These are phyloP conservation scores for Nakaseomyces nivariensis DNA, from an alignment of 1,139 yeast species.

Conservation along the genomic window DNA sequence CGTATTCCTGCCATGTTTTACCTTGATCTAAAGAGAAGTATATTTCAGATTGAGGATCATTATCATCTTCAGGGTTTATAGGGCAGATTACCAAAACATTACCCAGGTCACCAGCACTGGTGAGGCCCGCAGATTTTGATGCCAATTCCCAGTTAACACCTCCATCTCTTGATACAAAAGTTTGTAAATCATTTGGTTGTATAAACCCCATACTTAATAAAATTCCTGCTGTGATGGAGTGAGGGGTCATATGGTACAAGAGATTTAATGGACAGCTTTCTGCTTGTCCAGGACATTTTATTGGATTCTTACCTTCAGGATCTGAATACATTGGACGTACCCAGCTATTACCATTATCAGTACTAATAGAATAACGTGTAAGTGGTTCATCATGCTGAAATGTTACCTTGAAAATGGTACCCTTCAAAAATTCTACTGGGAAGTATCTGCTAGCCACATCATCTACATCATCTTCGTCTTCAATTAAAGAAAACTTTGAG, in stretches of 20 bases:
- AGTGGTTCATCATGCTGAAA: conserved; percentile 2
- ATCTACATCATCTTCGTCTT: not conserved
- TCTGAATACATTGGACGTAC: conserved; percentile 38
- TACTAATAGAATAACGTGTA: conserved; percentile 39
- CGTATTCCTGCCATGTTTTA: conserved; percentile 44
- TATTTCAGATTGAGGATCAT: conserved; percentile 29
- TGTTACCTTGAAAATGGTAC: not conserved
- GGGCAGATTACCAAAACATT: conserved; percentile 56
- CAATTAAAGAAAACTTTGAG: not conserved
- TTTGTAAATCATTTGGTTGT: not conserved
- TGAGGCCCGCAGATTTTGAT: conserved; percentile 45
- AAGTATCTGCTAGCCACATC: not conserved
- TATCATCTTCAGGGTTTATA: conserved; percentile 24
- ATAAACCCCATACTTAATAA: conserved; percentile 50
- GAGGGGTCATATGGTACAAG: conserved; percentile 1
- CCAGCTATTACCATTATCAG: conserved; percentile 65
- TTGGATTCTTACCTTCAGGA: conserved; percentile 34
- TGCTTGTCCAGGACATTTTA: conserved; percentile 52
- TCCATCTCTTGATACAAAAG: conserved; percentile 6
- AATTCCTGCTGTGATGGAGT: conserved; percentile 60
- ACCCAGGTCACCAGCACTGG: conserved; percentile 73
- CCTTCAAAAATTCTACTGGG: not conserved
- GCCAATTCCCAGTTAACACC: conserved; percentile 49
- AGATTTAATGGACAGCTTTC: conserved; percentile 40
- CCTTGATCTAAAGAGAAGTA: conserved; percentile 73